phyloP scores from a whole-genome alignment of 1,139 yeast genomes.

The Debaryomyces nepalensis region DNA sequence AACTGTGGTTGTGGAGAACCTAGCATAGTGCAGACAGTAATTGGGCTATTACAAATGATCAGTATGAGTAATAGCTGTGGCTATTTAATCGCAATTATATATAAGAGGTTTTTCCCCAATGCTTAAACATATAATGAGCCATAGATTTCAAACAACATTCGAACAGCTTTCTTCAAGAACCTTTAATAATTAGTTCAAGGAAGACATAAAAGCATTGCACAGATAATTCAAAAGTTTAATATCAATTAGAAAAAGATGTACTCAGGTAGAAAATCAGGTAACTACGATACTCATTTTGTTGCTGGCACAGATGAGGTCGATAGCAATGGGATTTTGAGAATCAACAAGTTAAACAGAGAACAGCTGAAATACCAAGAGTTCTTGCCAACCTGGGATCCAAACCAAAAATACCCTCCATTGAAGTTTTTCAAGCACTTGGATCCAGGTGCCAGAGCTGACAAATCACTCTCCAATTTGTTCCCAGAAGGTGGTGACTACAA shows the following conservation, averaged over 20 bases:
- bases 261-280: constrained; percentile 29
- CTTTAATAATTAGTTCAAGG: too few species aligned
- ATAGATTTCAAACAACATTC: too few species aligned
- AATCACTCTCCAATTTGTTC: constrained; percentile 53
- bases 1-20: background rate
- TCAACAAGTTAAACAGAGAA: constrained; percentile 26
- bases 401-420: constrained; percentile 48
- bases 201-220: too few species aligned
- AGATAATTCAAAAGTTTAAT: too few species aligned
- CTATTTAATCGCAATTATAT: too few species aligned
- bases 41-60: constrained; percentile 1
- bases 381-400: constrained; percentile 56
- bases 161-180: too few species aligned
- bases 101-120: too few species aligned
- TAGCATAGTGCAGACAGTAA: background rate
- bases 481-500: constrained; percentile 35
- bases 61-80: background rate
- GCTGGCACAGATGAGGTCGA: constrained; percentile 22
- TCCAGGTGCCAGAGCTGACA: constrained; percentile 61
- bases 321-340: constrained; percentile 26
- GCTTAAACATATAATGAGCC: too few species aligned
- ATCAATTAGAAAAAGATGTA: constrained; percentile 39
- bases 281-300: constrained; percentile 47
- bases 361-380: constrained; percentile 37
- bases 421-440: constrained; percentile 55